Conservation (phyloP, 345 rosid genomes). For the Boechera retrofracta region DNA sequence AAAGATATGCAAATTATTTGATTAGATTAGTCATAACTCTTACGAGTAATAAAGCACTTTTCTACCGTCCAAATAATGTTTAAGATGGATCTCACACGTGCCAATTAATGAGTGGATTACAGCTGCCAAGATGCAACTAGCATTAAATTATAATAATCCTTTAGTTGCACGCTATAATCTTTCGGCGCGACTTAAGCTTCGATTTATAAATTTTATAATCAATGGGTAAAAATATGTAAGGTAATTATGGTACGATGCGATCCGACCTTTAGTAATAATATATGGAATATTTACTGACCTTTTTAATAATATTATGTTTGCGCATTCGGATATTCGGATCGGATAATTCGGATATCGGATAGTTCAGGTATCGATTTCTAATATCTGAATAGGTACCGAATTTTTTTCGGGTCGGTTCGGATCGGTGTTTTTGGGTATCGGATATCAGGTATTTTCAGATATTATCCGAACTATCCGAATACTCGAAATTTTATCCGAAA, state of each 20-base stretch:
- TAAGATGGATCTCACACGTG: slow-evolving; percentile 29
- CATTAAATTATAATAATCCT: slow-evolving; percentile 33
- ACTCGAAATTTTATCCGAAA: too few species aligned
- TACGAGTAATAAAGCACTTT: slow-evolving; percentile 26
- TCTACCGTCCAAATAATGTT: slow-evolving; percentile 31
- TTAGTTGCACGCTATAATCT: slow-evolving; percentile 41
- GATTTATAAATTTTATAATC: neutral
- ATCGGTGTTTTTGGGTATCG: too few species aligned
- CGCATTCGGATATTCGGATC: too few species aligned
- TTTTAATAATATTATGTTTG: neutral
- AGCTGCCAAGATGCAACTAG: slow-evolving; percentile 29
- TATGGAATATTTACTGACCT: neutral
- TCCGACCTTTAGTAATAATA: neutral
- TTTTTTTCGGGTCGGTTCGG: too few species aligned
- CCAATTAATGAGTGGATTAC: slow-evolving; percentile 31
- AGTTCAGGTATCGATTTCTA: too few species aligned
- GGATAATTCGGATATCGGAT: too few species aligned
- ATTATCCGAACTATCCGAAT: too few species aligned
- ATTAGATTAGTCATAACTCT: slow-evolving; percentile 27
- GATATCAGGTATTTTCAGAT: too few species aligned
- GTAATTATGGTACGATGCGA: neutral
- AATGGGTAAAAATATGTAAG: slow-evolving; percentile 12
- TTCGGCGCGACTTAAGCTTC: slow-evolving; percentile 38
- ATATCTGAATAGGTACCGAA: too few species aligned
- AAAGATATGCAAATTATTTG: slow-evolving; percentile 2